Evolutionary conservation across 345 rosid genomes (phyloP).

Genomic region (Carallia pectinifolia): DNA sequence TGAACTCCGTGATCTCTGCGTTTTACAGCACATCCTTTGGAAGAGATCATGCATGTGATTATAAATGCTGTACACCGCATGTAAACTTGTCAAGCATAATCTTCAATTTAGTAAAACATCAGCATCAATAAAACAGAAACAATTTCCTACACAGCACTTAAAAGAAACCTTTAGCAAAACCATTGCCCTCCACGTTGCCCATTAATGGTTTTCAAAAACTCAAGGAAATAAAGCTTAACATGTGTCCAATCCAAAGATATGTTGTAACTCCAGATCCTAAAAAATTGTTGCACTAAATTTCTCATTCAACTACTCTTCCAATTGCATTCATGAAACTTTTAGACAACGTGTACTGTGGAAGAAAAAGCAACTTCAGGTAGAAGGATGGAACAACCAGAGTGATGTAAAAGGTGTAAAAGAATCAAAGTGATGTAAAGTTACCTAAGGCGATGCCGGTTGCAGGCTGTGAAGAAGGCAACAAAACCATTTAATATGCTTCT

Average conservation of each 20-base stretch:
- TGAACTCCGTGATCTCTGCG: slow-evolving; percentile 20
- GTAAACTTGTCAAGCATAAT: background rate
- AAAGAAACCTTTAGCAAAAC: background rate
- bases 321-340: no score
- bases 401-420: background rate
- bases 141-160: background rate
- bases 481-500: slow-evolving; percentile 86
- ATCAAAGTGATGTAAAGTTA: slow-evolving; percentile 22
- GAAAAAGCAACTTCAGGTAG: background rate
- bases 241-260: no score
- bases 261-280: no score
- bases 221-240: no score
- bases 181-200: no score
- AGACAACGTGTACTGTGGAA: no score
- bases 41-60: slow-evolving; percentile 34
- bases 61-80: slow-evolving; percentile 26
- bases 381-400: background rate
- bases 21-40: slow-evolving; percentile 16
- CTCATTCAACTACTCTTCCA: no score
- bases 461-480: slow-evolving; percentile 78
- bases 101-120: no score
- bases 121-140: no score
- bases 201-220: no score
- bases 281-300: no score
- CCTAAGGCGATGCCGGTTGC: slow-evolving; percentile 98